Percentiles rank a stretch among this genome's conserved stretches.
phyloP scores from a whole-genome alignment of 2,329 filamentous ascomycete genomes.

The Fonsecaea pugnacius region DNA sequence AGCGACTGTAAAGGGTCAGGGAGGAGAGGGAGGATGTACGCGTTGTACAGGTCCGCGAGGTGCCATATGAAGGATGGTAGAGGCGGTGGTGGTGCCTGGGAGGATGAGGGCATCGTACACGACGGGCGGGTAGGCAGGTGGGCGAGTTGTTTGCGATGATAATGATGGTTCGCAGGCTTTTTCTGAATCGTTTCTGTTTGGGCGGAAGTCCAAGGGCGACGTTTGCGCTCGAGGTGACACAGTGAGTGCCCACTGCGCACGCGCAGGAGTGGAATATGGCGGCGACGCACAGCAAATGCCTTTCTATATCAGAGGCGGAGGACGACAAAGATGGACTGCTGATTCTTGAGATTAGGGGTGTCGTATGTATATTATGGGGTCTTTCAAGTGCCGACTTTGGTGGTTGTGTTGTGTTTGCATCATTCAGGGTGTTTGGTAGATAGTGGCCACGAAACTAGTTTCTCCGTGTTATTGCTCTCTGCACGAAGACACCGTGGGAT shows the following conservation, averaged over 20 bases:
- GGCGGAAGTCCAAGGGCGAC: no score
- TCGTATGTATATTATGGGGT: not conserved
- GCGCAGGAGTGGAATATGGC: not conserved
- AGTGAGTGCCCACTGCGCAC: not conserved
- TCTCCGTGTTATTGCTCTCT: not conserved
- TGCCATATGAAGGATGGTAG: conserved; percentile 33
- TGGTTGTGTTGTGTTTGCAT: not conserved
- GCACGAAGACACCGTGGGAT: not conserved
- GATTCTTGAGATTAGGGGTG: not conserved
- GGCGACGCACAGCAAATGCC: no score
- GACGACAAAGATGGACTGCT: not conserved
- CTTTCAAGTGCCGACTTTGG: not conserved
- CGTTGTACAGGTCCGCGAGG: conserved; percentile 36
- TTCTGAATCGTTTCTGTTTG: no score
- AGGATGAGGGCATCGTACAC: not conserved
- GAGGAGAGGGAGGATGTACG: conserved; percentile 38
- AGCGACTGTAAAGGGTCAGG: conserved; percentile 33
- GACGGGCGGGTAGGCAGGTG: not conserved
- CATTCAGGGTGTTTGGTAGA: not conserved
- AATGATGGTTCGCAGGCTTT: no score
- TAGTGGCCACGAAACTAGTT: not conserved
- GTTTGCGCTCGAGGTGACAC: no score
- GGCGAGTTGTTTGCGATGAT: no score
- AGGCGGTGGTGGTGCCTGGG: conserved; percentile 6
- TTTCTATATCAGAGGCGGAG: not conserved